Percentiles rank a stretch among this genome's conserved stretches.
These are phyloP conservation scores for Dactylellina cionopaga DNA, from an alignment of 2,329 filamentous ascomycete species.

Conservation along the genomic window DNA sequence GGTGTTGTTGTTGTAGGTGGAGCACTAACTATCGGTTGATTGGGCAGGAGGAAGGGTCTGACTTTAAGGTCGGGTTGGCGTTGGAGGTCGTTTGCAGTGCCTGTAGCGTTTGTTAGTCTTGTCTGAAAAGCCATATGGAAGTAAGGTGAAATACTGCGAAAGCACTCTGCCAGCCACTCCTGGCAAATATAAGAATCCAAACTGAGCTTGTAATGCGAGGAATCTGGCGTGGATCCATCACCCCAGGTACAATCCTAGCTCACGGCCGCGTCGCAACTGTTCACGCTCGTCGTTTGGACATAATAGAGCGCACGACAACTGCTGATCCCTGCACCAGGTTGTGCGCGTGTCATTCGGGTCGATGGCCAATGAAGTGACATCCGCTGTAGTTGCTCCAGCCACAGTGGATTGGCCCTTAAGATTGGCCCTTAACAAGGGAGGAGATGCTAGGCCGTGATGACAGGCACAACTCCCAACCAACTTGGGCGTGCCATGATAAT, in stretches of 20 bases:
- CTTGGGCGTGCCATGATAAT: no score
- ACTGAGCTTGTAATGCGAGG: neutral
- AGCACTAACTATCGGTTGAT: neutral
- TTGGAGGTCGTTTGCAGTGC: neutral
- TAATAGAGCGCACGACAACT: neutral
- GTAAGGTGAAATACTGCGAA: constrained; percentile 5
- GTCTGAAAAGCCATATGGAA: no score
- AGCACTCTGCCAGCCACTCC: constrained; percentile 6
- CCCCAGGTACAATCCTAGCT: constrained; percentile 4
- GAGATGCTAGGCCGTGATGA: neutral
- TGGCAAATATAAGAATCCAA: constrained; percentile 25
- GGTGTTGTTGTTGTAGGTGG: neutral
- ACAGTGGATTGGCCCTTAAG: neutral
- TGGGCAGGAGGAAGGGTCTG: neutral
- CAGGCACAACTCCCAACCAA: no score
- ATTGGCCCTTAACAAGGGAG: no score
- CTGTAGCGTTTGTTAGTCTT: neutral
- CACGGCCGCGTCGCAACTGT: constrained; percentile 18
- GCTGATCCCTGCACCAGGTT: constrained; percentile 5
- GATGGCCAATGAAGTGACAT: neutral
- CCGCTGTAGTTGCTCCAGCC: no score
- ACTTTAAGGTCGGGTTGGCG: neutral
- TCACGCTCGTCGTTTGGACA: neutral
- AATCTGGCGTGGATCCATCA: constrained; percentile 4
- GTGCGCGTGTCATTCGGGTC: constrained; percentile 10